Base-by-base conservation (phyloP, 2,329 filamentous ascomycete genomes). In the Plenodomus lindquistii region DNA sequence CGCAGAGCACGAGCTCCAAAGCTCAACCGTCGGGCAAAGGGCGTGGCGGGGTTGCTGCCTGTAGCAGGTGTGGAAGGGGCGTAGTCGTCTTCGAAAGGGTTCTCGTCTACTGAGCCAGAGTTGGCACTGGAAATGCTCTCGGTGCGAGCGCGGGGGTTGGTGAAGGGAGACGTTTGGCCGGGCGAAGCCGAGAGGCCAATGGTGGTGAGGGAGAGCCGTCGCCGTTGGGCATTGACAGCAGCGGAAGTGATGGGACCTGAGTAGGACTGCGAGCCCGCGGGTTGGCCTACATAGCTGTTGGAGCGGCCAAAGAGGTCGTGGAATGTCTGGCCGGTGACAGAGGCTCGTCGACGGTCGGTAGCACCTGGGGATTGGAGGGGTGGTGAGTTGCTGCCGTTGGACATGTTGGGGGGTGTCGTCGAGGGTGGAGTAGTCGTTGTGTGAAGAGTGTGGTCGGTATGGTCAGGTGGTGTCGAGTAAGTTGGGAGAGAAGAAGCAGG, bases 21-120 rank as follows among this genome's bases (percentile, higher is more conserved):
- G 75, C 92, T 97, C 78, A 96, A 86, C 50, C 92, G 88, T 60
- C 92, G 87, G 50, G 83, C 83, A 68, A 92, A 93, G 27, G 91
- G 89, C 11, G 88, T 89, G 44, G 78, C 81, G 27, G 89, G 86
- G 15, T 81, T 80, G 59, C 81, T 83, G 65, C 79, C 82, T 7
- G 62, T 48, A 77, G 81, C 81, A 63, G 80, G 82, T 19, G 55
- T 50, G 77, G 73, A 72, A 42, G 73, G 70, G n/a, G 77, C 71
- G 34, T 78, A 73, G 44, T 78, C 75, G 50, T 92, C 88, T 54
- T 78, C 77, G 52, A 80, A 77, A 13, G 77, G 77, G 16, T 73
- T 77, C 60, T 80, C 77, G 58, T 80, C 77, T 48, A 79, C 73
- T 31, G 71, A 73, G 60, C 70, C 72, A 42, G 73, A 76, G 60